A percentile compares a stretch with the other conserved stretches of the same genome.
These are phyloP conservation scores for Fagus crenata DNA, from an alignment of 306 rosid genomes.

Conservation along the genomic window DNA sequence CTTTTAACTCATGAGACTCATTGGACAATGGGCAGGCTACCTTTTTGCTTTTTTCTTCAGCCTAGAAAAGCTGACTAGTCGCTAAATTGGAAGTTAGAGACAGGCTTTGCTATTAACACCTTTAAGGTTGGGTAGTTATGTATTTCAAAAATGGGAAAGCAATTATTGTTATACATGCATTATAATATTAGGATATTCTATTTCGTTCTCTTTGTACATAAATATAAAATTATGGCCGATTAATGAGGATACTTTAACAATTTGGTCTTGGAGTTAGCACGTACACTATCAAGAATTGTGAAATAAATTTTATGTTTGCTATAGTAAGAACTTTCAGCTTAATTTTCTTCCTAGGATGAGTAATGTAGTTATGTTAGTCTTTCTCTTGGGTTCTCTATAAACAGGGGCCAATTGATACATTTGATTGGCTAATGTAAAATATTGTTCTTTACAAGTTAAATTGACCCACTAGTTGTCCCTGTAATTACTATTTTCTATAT, in stretches of 20 bases:
- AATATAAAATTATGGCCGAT: neutral
- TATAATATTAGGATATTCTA: neutral
- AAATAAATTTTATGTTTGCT: neutral
- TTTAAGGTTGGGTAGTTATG: too few species aligned
- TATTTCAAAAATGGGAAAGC: too few species aligned
- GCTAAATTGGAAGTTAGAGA: too few species aligned
- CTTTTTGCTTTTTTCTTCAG: too few species aligned
- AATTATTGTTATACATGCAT: too few species aligned
- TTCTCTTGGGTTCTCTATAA: neutral
- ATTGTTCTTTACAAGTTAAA: neutral
- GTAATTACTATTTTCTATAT: neutral
- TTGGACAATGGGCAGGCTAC: too few species aligned
- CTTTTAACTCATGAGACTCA: too few species aligned
- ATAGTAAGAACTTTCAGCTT: neutral
- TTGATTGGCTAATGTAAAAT: neutral
- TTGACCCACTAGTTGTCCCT: neutral
- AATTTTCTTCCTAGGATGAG: neutral
- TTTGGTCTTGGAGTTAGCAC: neutral
- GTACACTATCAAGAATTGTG: neutral
- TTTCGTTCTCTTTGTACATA: neutral
- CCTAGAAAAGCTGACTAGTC: too few species aligned
- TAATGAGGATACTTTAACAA: neutral
- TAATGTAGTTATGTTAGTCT: neutral
- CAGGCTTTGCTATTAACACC: too few species aligned
- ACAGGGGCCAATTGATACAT: neutral